phyloP scores from a whole-genome alignment of 768 basidiomycete genomes.

The Lentinula lateritia region DNA sequence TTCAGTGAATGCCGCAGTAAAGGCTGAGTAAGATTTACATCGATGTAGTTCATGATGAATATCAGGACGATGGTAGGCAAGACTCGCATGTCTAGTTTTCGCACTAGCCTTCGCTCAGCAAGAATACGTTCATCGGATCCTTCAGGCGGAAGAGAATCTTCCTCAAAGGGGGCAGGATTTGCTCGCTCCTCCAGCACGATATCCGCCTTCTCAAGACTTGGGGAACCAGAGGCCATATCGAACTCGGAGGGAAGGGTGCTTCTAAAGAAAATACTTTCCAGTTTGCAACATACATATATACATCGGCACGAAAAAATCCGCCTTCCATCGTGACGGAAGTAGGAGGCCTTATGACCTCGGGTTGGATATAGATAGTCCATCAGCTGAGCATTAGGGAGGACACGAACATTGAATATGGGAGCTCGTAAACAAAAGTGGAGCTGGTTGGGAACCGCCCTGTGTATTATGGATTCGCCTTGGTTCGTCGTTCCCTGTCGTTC shows the following conservation, averaged over 20 bases:
- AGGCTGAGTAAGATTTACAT: slow-evolving; percentile 31
- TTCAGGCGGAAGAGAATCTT: neutral
- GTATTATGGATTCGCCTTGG: no score
- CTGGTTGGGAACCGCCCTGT: no score
- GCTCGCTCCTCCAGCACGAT: neutral
- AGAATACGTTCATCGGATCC: slow-evolving; percentile 22
- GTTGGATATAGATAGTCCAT: no score
- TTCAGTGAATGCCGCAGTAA: slow-evolving; percentile 1
- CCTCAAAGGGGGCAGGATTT: neutral
- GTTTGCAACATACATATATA: no score
- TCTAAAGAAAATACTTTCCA: neutral
- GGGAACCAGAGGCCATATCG: neutral
- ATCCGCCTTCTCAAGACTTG: neutral
- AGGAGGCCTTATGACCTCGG: no score
- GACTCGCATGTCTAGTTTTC: slow-evolving; percentile 51
- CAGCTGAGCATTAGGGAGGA: no score
- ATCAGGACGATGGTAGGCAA: slow-evolving; percentile 55
- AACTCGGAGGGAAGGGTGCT: neutral
- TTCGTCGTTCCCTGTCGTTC: no score
- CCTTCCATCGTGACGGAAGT: no score
- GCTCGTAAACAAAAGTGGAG: no score
- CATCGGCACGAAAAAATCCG: no score
- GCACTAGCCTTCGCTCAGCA: slow-evolving; percentile 41
- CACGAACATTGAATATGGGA: no score
- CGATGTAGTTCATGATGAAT: slow-evolving; percentile 65